Percentiles rank a stretch among this genome's conserved stretches.
phyloP scores from a whole-genome alignment of 2,329 filamentous ascomycete species.

The Lojkania enalia region DNA sequence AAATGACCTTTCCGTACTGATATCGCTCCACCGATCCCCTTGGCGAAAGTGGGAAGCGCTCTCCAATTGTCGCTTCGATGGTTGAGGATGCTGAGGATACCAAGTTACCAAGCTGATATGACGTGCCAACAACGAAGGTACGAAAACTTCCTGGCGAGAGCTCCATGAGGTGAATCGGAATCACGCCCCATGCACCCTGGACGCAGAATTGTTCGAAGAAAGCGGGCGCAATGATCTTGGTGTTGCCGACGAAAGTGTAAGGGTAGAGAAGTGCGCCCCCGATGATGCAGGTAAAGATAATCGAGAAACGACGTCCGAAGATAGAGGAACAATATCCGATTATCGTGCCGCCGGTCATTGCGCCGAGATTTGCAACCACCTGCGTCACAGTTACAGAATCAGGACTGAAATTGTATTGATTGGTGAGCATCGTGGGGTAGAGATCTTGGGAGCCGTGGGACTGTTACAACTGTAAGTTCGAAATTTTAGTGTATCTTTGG shows the following conservation, averaged over 20 bases:
- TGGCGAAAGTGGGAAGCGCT: constrained; percentile 68
- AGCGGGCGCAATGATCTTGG: constrained; percentile 70
- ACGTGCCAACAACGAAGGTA: constrained; percentile 70
- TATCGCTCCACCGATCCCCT: constrained; percentile 37
- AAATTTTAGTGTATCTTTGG: neutral
- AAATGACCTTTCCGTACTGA: constrained; percentile 76
- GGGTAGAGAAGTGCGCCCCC: constrained; percentile 79
- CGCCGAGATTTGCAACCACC: constrained; percentile 42
- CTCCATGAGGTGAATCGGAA: constrained; percentile 71
- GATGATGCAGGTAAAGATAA: constrained; percentile 52
- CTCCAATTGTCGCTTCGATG: constrained; percentile 72
- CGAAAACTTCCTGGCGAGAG: constrained; percentile 69
- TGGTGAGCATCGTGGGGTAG: constrained; percentile 47
- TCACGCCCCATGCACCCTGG: constrained; percentile 39
- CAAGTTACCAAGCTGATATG: constrained; percentile 75
- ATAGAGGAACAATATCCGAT: constrained; percentile 46
- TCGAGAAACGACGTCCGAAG: constrained; percentile 48
- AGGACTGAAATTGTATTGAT: constrained; percentile 35
- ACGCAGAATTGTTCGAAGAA: constrained; percentile 67
- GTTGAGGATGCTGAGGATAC: constrained; percentile 68
- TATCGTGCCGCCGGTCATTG: constrained; percentile 47
- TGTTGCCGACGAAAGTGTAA: constrained; percentile 67
- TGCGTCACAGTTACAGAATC: constrained; percentile 41
- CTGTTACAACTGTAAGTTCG: constrained; percentile 17
- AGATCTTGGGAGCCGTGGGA: constrained; percentile 46